phyloP scores from a whole-genome alignment of 2,329 filamentous ascomycete genomes.

The Colletotrichum liaoningense region DNA sequence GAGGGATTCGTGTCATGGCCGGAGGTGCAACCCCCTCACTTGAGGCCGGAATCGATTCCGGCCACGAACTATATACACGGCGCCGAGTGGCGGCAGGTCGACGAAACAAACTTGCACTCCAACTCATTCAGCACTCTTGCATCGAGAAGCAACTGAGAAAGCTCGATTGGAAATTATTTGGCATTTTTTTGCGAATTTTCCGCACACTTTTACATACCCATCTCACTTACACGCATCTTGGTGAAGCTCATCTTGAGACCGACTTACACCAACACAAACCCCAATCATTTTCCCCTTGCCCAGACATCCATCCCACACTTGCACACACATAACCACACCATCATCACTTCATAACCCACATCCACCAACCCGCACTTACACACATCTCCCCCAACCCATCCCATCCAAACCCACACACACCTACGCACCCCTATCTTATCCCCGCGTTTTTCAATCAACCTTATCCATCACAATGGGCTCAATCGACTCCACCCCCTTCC shows the following conservation, averaged over 20 bases:
- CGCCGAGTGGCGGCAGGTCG: constrained; percentile 37
- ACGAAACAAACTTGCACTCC: constrained; percentile 28
- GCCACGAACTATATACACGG: constrained; percentile 61
- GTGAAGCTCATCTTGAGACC: constrained; percentile 5
- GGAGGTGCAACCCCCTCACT: constrained; percentile 40
- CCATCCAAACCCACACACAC: constrained; percentile 12
- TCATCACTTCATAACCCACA: constrained; percentile 24
- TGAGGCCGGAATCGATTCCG: constrained; percentile 61
- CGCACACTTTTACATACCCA: constrained; percentile 12
- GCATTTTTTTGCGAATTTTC: constrained; percentile 25
- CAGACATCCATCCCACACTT: constrained; percentile 19
- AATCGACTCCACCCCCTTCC: constrained; percentile 57
- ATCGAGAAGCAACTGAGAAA: constrained; percentile 15
- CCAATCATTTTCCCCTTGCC: not conserved
- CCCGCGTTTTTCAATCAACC: constrained; percentile 7
- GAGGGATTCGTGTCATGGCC: constrained; percentile 31
- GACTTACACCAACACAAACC: constrained; percentile 12
- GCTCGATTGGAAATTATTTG: not conserved
- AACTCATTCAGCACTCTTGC: constrained; percentile 23
- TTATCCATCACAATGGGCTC: constrained; percentile 52
- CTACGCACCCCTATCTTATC: constrained; percentile 19
- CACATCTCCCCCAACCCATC: constrained; percentile 11
- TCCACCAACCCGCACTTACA: constrained; percentile 10
- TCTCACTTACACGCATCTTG: constrained; percentile 16
- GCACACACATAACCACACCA: constrained; percentile 3